Conservation (phyloP, 108 stramenopile genomes). For the Stephanodiscus minutulus region DNA sequence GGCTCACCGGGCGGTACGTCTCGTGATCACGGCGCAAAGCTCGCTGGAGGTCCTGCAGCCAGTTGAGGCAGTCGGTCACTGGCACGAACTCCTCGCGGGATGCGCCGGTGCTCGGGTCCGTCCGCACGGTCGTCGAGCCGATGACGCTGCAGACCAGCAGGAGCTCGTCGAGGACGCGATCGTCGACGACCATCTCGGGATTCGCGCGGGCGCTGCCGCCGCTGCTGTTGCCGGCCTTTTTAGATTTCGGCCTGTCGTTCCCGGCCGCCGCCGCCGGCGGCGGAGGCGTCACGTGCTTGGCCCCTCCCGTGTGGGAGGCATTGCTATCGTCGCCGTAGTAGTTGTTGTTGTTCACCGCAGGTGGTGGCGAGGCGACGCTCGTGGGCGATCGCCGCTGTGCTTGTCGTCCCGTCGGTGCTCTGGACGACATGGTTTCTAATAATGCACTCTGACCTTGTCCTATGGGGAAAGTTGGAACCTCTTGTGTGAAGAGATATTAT, state of each 20-base stretch:
- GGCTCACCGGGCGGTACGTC: slow-evolving; percentile 71
- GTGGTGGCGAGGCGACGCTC: slow-evolving; percentile 3
- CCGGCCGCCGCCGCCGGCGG: not conserved
- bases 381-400: slow-evolving; percentile 2
- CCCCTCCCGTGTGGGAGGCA: slow-evolving; percentile 1
- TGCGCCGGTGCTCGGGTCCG: slow-evolving; percentile 14
- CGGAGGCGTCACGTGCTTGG: slow-evolving; percentile 3
- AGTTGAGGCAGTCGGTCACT: slow-evolving; percentile 82
- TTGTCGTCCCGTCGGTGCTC: not conserved
- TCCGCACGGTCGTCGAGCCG: slow-evolving; percentile 55
- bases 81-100: slow-evolving; percentile 59
- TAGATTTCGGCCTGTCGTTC: slow-evolving; percentile 4
- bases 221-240: not conserved
- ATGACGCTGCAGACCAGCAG: slow-evolving; percentile 86
- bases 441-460: too few relatives aligned
- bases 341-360: not conserved
- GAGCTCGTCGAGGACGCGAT: slow-evolving; percentile 78
- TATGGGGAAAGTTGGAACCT: not conserved
- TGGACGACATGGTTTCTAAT: not conserved
- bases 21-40: slow-evolving; percentile 86
- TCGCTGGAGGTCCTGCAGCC: slow-evolving; percentile 89
- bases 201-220: not conserved
- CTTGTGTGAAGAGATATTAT: too few relatives aligned
- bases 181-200: slow-evolving; percentile 66
- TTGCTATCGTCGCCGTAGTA: not conserved